Evolutionary conservation across 192 early-diverging fungal species (phyloP).

Genomic region (Anaeromyces robustus): DNA sequence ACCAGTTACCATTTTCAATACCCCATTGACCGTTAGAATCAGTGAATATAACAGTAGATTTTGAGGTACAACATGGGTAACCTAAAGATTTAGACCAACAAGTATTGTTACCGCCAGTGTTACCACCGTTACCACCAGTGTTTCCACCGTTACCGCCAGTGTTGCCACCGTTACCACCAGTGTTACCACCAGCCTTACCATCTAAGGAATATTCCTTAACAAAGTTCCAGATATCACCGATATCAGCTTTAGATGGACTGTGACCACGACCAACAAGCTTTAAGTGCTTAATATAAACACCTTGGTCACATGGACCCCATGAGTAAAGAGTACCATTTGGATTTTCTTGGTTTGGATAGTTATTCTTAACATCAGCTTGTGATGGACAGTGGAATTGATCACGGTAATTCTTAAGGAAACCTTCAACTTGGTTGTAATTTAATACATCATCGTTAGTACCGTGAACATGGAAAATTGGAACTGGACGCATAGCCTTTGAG

Average conservation of each 20-base stretch:
- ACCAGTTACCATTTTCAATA: not conserved
- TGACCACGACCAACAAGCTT: not conserved
- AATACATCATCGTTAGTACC: not conserved
- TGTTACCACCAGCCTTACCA: not conserved
- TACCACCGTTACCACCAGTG: not conserved
- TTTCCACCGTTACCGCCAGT: not conserved
- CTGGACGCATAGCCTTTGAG: not conserved
- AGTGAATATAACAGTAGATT: not conserved
- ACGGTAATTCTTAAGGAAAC: not conserved
- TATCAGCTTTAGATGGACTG: not conserved
- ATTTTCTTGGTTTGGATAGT: not conserved
- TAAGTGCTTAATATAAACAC: not conserved
- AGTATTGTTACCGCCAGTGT: not conserved
- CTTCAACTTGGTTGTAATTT: not conserved
- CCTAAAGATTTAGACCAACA: not conserved
- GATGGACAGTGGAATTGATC: not conserved
- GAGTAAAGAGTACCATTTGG: not conserved
- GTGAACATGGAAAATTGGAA: not conserved
- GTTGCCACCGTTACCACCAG: too few species aligned
- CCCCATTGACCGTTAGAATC: not conserved
- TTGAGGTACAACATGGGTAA: not conserved
- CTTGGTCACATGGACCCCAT: not conserved
- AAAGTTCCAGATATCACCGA: not conserved
- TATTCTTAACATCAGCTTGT: not conserved
- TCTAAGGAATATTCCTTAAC: not conserved